Conservation (phyloP, 208 protist genomes). For the Acanthamoeba quina region DNA sequence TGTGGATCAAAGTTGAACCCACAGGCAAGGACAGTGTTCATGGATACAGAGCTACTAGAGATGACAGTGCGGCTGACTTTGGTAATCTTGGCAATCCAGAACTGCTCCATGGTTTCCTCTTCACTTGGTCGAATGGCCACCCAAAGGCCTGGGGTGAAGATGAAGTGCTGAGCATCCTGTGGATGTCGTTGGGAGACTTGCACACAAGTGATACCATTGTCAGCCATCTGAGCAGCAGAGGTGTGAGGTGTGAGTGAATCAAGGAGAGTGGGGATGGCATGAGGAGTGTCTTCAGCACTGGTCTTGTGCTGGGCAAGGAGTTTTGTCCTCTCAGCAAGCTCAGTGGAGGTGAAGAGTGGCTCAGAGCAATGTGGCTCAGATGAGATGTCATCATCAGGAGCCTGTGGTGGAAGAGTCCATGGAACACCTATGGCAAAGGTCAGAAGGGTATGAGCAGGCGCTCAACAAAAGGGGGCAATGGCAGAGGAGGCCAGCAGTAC, state of each 20-base stretch:
- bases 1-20: slow-evolving; percentile 13
- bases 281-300: no score
- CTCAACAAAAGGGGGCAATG: no score
- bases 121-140: not conserved
- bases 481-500: not conserved
- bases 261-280: not conserved
- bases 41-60: not conserved
- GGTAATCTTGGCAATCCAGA: not conserved
- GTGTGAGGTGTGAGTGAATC: not conserved
- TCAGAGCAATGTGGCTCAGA: no score
- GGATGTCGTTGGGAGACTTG: not conserved
- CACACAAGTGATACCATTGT: not conserved
- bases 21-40: not conserved
- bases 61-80: not conserved
- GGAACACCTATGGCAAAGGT: no score
- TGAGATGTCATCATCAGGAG: no score
- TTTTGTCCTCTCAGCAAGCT: no score
- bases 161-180: not conserved
- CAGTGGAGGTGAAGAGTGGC: no score
- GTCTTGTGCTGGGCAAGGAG: no score
- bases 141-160: not conserved
- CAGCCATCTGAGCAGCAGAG: no score
- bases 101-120: not conserved
- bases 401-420: no score
- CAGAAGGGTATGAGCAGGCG: no score